Evolutionary conservation across 1,284 basidiomycete genomes (phyloP), one percentile per base, ranked within the genome.

Genomic region (Porodaedalea pini): DNA sequence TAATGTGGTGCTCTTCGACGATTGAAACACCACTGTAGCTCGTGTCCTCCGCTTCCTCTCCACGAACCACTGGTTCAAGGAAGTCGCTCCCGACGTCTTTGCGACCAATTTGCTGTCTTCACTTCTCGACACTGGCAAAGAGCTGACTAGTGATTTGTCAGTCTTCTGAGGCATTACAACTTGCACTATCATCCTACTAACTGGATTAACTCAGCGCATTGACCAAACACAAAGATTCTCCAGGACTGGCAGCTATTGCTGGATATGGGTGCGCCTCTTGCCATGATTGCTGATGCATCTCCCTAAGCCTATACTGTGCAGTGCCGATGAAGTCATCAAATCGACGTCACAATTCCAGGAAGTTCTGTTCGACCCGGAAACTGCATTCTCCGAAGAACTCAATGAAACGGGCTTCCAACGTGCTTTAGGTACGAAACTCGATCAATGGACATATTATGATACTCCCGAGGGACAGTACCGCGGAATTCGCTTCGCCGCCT

Each of bases 291-390:
- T 34, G 13, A 40, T 17, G 15, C 10, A 13, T 23, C 36, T 17
- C 19, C n/a, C 8, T 40, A 4, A 39, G 4, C 36, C 10, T 4
- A 5, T 8, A 7, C 25, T n/a, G 23, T 39, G 13, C 44, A 71
- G 69, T 36, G 48, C 65, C 19, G 68, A 71, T 59, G 70, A 72
- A 50, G 49, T 51, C 45, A 59, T 72, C n/a, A 56, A 74, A 6
- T 73, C 68, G 21, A 19, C 34, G 4, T 3, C 25, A 10, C 13
- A 44, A 15, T 23, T 54, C 29, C 17, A 31, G 21, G 37, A 43
- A 19, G 43, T 37, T 10, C 13, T 54, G 31, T 32, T 62, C 3
- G 55, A 59, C 15, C 63, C 63, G 4, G 29, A 48, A 10, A 65
- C 62, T 11, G 32, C 62, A 3, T 51, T 55, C 31, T 65, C 62